Evolutionary conservation across 2,329 filamentous ascomycete genomes (phyloP).

Genomic region (Phaeosphaeriaceae sp.): DNA sequence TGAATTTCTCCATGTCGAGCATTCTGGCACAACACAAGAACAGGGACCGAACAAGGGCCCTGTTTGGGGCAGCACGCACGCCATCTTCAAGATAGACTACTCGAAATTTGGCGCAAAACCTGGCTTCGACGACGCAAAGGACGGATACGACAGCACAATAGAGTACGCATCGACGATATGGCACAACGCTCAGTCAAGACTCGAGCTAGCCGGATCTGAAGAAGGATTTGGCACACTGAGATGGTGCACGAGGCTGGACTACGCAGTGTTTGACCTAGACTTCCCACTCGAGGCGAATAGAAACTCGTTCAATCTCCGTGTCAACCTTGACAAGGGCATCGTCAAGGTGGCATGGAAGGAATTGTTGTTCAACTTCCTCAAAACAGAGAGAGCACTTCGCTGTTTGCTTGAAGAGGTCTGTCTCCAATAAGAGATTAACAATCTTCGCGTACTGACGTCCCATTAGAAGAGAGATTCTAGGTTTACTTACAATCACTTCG

Average conservation of each 20-base stretch:
- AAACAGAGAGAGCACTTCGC: slow-evolving; percentile 28
- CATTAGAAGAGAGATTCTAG: slow-evolving; percentile 15
- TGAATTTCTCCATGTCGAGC: slow-evolving; percentile 11
- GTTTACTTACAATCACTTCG: slow-evolving; percentile 31
- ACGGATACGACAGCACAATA: background rate
- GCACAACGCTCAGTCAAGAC: slow-evolving; percentile 4
- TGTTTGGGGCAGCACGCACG: slow-evolving; percentile 24
- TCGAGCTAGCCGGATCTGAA: slow-evolving; percentile 13
- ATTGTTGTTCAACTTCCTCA: slow-evolving; percentile 31
- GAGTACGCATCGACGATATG: slow-evolving; percentile 6
- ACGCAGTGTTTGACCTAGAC: slow-evolving; percentile 33
- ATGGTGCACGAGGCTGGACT: slow-evolving; percentile 38
- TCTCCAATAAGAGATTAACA: background rate
- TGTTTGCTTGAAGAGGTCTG: slow-evolving; percentile 27
- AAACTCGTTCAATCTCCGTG: slow-evolving; percentile 12
- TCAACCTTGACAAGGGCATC: slow-evolving; percentile 7
- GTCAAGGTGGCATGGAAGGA: slow-evolving; percentile 31
- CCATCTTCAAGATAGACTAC: slow-evolving; percentile 32
- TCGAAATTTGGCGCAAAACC: slow-evolving; percentile 20
- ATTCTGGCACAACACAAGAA: background rate
- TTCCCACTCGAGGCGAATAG: slow-evolving; percentile 16
- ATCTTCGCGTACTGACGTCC: background rate
- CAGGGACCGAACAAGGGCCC: background rate
- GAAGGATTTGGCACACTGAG: slow-evolving; percentile 24
- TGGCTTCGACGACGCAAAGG: background rate